Evolutionary conservation across 306 rosid genomes (phyloP).

Genomic region (Prinsepia uniflora): DNA sequence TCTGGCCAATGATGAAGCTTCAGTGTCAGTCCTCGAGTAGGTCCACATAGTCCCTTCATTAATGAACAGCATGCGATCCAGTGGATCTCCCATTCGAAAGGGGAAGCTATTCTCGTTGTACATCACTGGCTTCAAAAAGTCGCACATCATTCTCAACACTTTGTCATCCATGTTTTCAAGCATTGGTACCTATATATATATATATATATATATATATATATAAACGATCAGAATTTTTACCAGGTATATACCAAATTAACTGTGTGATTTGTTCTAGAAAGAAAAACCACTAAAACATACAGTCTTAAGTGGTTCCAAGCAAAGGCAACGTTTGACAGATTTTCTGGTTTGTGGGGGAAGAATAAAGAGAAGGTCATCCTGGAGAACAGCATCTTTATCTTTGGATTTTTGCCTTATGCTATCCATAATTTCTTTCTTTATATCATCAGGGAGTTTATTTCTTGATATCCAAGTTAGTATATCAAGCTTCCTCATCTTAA

Average conservation of each 20-base stretch:
- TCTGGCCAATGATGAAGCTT: neutral
- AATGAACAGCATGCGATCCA: constrained; percentile 1
- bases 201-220: too few species aligned
- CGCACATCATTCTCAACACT: neutral
- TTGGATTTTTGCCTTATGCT: too few species aligned
- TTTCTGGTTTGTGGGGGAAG: too few species aligned
- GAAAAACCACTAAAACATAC: too few species aligned
- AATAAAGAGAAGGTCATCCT: constrained; percentile 40
- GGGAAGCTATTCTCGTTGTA: neutral
- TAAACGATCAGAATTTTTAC: too few species aligned
- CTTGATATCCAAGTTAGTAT: constrained; percentile 18
- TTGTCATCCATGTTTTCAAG: neutral
- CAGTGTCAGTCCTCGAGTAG: too few species aligned
- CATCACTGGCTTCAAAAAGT: neutral
- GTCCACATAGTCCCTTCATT: constrained; percentile 8
- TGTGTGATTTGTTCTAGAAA: too few species aligned
- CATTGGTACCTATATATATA: neutral
- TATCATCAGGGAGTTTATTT: constrained; percentile 6
- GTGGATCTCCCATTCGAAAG: constrained; percentile 7
- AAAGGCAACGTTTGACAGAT: too few species aligned
- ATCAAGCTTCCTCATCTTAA: constrained; percentile 23
- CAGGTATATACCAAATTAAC: too few species aligned
- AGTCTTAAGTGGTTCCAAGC: too few species aligned
- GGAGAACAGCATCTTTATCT: constrained; percentile 11
- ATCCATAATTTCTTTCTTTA: constrained; percentile 11